Percentiles rank a stretch among this genome's conserved stretches.
phyloP scores from a whole-genome alignment of 805 yeast genomes.

The Lipomyces sp. region DNA sequence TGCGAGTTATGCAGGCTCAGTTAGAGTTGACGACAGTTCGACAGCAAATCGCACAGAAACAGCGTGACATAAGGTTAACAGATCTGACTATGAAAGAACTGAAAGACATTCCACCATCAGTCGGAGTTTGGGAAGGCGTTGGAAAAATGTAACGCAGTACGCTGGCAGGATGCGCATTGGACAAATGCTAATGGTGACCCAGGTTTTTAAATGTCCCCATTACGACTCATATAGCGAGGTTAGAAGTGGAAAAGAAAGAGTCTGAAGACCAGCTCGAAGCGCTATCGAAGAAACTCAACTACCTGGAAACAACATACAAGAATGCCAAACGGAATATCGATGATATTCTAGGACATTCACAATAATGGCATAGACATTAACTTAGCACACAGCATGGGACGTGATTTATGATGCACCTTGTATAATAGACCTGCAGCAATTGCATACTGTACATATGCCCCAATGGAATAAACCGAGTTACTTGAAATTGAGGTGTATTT shows the following conservation, averaged over 20 bases:
- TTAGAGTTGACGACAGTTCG: constrained; percentile 30
- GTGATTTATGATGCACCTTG: neutral
- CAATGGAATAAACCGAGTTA: too few relatives aligned
- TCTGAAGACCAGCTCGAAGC: constrained; percentile 32
- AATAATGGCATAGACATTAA: neutral
- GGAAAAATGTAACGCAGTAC: constrained; percentile 29
- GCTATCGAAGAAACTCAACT: constrained; percentile 31
- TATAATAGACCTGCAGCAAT: neutral
- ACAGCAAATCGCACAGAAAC: constrained; percentile 31
- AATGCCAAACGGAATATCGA: constrained; percentile 35
- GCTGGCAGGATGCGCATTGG: neutral
- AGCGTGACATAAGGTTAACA: constrained; percentile 27
- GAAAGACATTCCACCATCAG: constrained; percentile 27
- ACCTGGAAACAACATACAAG: constrained; percentile 32
- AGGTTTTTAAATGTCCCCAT: constrained; percentile 37
- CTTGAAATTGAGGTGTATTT: too few relatives aligned
- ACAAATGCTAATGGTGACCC: neutral
- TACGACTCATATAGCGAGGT: constrained; percentile 22
- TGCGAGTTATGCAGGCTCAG: constrained; percentile 30
- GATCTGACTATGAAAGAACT: constrained; percentile 34
- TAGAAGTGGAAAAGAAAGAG: constrained; percentile 29
- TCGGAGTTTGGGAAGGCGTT: constrained; percentile 38
- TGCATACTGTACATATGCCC: neutral
- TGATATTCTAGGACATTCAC: constrained; percentile 30
- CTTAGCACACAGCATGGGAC: neutral